A percentile compares a stretch with the other conserved stretches of the same genome.
These are phyloP conservation scores for Hura crepitans DNA, from an alignment of 441 rosid genomes.

Conservation along the genomic window DNA sequence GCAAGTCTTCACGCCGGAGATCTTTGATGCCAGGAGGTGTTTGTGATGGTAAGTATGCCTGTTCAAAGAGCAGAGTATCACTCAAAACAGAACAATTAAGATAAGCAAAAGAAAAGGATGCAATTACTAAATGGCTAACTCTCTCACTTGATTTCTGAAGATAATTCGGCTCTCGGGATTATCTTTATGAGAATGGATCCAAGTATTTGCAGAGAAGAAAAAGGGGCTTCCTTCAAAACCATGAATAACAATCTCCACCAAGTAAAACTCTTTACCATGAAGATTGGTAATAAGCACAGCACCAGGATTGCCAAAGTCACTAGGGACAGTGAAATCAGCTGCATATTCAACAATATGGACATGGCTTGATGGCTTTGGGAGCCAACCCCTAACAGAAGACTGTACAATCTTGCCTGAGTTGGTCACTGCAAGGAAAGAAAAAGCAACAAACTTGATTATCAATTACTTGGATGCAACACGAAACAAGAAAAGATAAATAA, in stretches of 20 bases:
- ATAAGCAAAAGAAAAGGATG: background rate
- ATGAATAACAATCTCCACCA: slow-evolving; percentile 54
- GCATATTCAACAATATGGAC: slow-evolving; percentile 51
- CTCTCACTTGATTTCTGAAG: slow-evolving; percentile 67
- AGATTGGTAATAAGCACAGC: slow-evolving; percentile 72
- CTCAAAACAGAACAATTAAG: background rate
- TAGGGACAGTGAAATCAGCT: slow-evolving; percentile 61
- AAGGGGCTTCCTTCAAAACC: slow-evolving; percentile 58
- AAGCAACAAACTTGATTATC: background rate
- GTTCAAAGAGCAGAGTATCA: slow-evolving; percentile 16
- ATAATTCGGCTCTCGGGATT: slow-evolving; percentile 73
- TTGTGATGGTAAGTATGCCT: slow-evolving; percentile 68
- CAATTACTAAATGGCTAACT: background rate
- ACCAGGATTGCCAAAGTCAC: slow-evolving; percentile 77
- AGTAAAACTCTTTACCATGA: slow-evolving; percentile 65
- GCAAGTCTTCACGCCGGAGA: slow-evolving; percentile 62
- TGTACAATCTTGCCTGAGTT: slow-evolving; percentile 57
- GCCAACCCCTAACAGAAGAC: slow-evolving; percentile 61
- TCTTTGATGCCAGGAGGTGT: slow-evolving; percentile 76
- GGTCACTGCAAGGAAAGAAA: slow-evolving; percentile 44
- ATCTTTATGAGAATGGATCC: slow-evolving; percentile 73
- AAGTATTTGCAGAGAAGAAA: slow-evolving; percentile 71
- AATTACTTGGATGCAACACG: background rate
- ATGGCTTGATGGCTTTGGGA: slow-evolving; percentile 50
- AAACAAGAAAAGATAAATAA: background rate